Evolutionary conservation across 208 protist genomes (phyloP), one percentile per base, ranked within the genome.

Genomic region (Naegleria fowleri): DNA sequence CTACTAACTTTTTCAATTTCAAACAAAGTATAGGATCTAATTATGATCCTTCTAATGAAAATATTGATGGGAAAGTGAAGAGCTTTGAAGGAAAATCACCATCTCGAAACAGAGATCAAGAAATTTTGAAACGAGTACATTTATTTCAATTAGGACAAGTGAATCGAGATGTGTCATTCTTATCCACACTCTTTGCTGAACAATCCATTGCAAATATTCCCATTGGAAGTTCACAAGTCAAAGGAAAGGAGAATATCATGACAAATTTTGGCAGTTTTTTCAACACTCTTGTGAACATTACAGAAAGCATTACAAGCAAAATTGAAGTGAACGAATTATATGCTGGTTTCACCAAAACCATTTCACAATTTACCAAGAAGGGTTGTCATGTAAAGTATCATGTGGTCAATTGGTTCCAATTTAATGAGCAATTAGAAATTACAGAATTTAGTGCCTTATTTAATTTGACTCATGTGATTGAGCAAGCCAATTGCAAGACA

Each of bases 1-100:
- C 79, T 43, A 43, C 36, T 1, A 85, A 85, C 79, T 85, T 85
- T 85, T 85, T 85, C 36, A 85, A 85, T 39, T 85, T 85, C 41
- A 85, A 85, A 43, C 79, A 85, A 43, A 85, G 79, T 19, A 85
- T 85, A 43, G 79, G 79, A 43, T 43, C 36, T 0, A 85, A 85
- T 43, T 86, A 33, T 84, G 33, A 41, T 39, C 0, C 39, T 84
- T 16, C 38, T 2, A 84, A 84, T 5, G 76, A 33, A 22, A 29
- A 25, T 15, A 84, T 19, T 0, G 16, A 84, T 38, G 11, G 6
- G 39, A 41, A 15, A 5, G 5, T 9, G 11, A 41, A 84, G 33
- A 38, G 22, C 33, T 11, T 25, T 16, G n/a, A 79, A 79, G 19
- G 67, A 11, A 79, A 48, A 48, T 48, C 43, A 29, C 1, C 16